Base-by-base conservation (phyloP, 768 basidiomycete species). In the Boletus rubescentipes region DNA sequence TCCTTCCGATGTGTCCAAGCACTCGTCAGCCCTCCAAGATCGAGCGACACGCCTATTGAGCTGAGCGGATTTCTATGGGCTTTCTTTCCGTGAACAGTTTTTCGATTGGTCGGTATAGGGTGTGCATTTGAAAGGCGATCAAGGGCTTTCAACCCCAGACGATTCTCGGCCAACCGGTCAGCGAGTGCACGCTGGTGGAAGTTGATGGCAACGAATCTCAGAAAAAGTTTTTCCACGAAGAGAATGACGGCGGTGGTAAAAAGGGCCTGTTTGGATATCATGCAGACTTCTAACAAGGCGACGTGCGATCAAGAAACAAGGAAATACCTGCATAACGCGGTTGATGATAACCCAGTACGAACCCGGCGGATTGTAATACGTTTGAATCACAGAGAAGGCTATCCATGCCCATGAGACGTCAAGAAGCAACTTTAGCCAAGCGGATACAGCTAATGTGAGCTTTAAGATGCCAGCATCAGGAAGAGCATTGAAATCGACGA, bases 151-250 rank as follows among this genome's bases (percentile, higher is more conserved):
- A 91, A 73, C 9, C 84, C 89, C 35, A 86, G 71, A 31, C 78
- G 78, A 60, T 91, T 91, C 67, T 89, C 87, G 9, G 75, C 73
- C 15, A 91, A 71, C 35, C 89, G 84, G 50, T 91, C 89, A 10
- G 86, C 83, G 20, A 91, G 79, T 2, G 89, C 87, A 51, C 81
- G 86, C 58, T 83, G 78, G 66, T 91, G 89, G 66, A 91, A 92
- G 59, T 83, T 87, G 71, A 90, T 90, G 29, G 90, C 89, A 41
- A 91, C 82, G 55, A 85, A 84, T 61, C 84, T 87, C 31, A 92
- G 68, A 67, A 87, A 83, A 35, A 87, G 67, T 66, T 82, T 83
- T 64, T 83, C 81, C 29, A 67, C 75, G 12, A 82, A 73, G 2
- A 83, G 63, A 42, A 82, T 71, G 31, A 80, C 49, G 0, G 68